Base-by-base conservation (phyloP, 352 stramenopile species). In the Pythium dissotocum region DNA sequence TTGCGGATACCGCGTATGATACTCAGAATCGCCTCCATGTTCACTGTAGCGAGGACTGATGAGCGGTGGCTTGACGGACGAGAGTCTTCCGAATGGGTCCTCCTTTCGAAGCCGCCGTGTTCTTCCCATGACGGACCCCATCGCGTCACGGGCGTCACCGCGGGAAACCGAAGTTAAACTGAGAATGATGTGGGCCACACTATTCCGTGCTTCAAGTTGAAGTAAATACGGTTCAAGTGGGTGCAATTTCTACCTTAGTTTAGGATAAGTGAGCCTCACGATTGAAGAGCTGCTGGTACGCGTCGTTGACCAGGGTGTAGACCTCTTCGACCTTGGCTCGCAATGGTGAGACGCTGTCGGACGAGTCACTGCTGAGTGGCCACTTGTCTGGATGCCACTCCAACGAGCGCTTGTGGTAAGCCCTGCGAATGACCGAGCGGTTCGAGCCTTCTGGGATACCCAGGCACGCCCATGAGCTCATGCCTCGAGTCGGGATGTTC, bases 1-100 rank as follows among this genome's bases (percentile, higher is more conserved):
- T 97, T 96, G 63, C 89, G 85, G 53, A 95, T 63, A 58, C 87
- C 89, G 61, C 87, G 85, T 52, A 95, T 70, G 69, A 96, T 80
- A 59, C 78, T 83, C n/a, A 92, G 72, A 62, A 89, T 44, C 24
- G 67, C 72, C 18, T 93, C 77, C 71, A 89, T 87, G 67, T 74
- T 78, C 21, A 24, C 26, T 26, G 42, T 24, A 18, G 18, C 18
- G 42, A 26, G 18, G 16, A 26, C 12, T 24, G 33, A 9, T 9
- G 33, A 21, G 32, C 36, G 24, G 6, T 52, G 16, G 56, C 33
- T 33, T 24, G 48, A 55, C 2, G 24, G 48, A 28, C 56, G 56
- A 48, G 32, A 24, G 36, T 30, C 56, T 51, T 26, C 42, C 42
- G 42, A 51, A 9, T 24, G 42, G 18, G 1, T 9, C 38, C 18